phyloP scores from a whole-genome alignment of 768 basidiomycete genomes.

The Gymnopilus dilepis region DNA sequence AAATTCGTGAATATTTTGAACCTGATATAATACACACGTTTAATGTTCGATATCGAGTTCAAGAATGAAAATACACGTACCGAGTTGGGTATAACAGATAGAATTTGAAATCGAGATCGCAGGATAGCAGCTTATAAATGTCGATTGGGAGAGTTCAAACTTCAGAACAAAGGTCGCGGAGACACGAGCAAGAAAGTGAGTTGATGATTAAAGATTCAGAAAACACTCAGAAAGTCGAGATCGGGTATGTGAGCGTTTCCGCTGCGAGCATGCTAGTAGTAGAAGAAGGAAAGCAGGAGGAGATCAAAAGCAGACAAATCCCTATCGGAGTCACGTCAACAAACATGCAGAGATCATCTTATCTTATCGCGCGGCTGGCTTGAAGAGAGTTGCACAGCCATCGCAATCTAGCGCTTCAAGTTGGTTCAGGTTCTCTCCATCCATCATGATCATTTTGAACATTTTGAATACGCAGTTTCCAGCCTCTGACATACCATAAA shows the following conservation, averaged over 20 bases:
- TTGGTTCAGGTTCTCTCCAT: no score
- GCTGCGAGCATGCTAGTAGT: not conserved
- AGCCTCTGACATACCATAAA: no score
- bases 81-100: not conserved
- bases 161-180: no score
- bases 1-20: not conserved
- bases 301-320: not conserved
- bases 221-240: not conserved
- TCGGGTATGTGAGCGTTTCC: not conserved
- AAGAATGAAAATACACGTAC: not conserved
- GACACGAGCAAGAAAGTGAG: no score
- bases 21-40: not conserved
- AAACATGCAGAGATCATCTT: slow-evolving; percentile 5
- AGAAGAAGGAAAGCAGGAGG: not conserved
- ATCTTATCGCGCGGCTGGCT: slow-evolving; percentile 3
- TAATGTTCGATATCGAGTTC: not conserved
- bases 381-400: no score
- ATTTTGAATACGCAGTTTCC: no score
- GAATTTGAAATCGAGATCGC: no score
- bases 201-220: no score
- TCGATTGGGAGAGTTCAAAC: no score
- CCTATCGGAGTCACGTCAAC: not conserved
- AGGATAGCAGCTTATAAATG: not conserved
- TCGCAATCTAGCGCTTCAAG: no score
- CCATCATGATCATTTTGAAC: no score